Percentiles rank a stretch among this genome's conserved stretches.
Evolutionary conservation across 1,139 yeast species (phyloP).

Genomic region (Saccharomyces hybrid): DNA sequence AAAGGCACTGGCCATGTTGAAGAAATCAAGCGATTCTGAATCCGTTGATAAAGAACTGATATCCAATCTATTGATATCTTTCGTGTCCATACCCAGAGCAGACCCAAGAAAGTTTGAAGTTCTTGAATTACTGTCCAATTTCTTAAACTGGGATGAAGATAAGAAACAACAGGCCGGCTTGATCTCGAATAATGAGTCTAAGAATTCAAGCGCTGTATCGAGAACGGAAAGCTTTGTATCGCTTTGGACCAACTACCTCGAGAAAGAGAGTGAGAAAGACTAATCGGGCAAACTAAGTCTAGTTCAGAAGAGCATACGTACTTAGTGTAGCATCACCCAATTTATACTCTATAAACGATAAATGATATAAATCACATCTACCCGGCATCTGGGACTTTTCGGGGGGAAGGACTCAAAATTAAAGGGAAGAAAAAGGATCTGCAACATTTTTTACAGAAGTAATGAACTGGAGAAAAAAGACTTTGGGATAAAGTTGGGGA

Average conservation of each 20-base stretch:
- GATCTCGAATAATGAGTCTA: slow-evolving; percentile 34
- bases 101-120: slow-evolving; percentile 94
- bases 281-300: not conserved
- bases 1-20: slow-evolving; percentile 76
- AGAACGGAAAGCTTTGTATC: slow-evolving; percentile 69
- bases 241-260: slow-evolving; percentile 83
- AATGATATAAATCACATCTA: not conserved
- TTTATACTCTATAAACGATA: not conserved
- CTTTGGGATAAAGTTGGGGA: not conserved
- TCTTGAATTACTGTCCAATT: slow-evolving; percentile 70
- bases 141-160: slow-evolving; percentile 81
- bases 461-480: not conserved
- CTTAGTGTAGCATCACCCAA: not conserved
- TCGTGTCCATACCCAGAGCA: slow-evolving; percentile 80
- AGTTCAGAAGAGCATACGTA: not conserved
- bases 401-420: not conserved
- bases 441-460: not conserved
- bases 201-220: slow-evolving; percentile 25
- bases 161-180: slow-evolving; percentile 80
- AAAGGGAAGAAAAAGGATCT: not conserved
- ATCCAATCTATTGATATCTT: slow-evolving; percentile 77
- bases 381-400: not conserved
- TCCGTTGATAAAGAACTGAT: slow-evolving; percentile 81
- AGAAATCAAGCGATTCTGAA: slow-evolving; percentile 63
- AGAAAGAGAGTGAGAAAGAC: slow-evolving; percentile 52